phyloP scores from a whole-genome alignment of 2,329 filamentous ascomycete species.

The Colletotrichum aenigma region DNA sequence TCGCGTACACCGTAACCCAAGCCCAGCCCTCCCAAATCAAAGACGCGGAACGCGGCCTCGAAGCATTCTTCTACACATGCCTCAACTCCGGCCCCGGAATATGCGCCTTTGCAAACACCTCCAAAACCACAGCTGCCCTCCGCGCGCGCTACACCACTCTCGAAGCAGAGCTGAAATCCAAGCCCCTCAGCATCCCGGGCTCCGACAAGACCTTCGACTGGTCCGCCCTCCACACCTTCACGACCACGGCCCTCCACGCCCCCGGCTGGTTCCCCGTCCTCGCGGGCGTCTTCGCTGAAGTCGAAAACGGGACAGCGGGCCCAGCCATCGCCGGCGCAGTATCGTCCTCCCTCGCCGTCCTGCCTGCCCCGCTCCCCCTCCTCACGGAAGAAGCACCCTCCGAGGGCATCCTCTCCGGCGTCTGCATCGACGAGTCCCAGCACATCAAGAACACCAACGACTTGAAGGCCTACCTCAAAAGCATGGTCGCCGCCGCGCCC shows the following conservation, averaged over 20 bases:
- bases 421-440: not conserved
- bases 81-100: not conserved
- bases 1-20: not conserved
- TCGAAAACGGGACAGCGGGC: not conserved
- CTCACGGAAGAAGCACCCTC: not conserved
- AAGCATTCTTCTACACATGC: not conserved
- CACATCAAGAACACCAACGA: not conserved
- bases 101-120: not conserved
- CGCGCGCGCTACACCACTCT: not conserved
- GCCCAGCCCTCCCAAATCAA: not conserved
- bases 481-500: not conserved
- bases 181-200: not conserved
- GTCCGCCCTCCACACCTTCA: not conserved
- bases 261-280: not conserved
- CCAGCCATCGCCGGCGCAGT: not conserved
- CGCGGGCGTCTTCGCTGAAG: not conserved
- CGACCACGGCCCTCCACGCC: not conserved
- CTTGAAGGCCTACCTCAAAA: not conserved
- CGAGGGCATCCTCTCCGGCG: not conserved
- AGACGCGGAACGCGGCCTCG: not conserved
- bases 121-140: not conserved
- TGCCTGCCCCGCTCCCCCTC: not conserved
- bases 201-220: not conserved
- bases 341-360: not conserved
- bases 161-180: not conserved